Evolutionary conservation across 352 stramenopile species (phyloP), one percentile per base, ranked within the genome.

Genomic region (Phytopythium cucurbitacearum): DNA sequence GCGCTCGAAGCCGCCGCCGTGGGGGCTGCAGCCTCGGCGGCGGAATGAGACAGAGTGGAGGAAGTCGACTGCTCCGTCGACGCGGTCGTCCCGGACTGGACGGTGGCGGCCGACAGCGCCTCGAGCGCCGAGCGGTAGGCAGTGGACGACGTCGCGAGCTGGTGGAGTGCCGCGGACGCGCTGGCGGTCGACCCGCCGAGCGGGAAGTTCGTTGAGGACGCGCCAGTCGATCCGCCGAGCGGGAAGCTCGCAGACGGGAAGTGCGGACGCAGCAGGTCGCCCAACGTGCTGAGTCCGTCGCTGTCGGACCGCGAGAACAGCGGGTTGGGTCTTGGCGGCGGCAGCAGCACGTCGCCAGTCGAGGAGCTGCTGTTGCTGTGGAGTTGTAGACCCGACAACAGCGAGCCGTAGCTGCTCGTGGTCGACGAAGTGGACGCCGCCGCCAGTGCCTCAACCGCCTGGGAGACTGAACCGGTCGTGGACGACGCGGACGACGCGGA

Each of bases 261-360:
- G 34, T 69, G 73, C 28, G 73, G 59, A 9, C 61, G 56, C 55
- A 89, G 41, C 9, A 91, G 46, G 35, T 87, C 72, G n/a, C 71
- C 69, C 7, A 88, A 45, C 12, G 60, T 57, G 7, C 59, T 63
- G 33, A 69, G 59, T 8, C 71, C 71, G 47, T 87, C 75, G 37
- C 73, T 91, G 41, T 86, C 77, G 13, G 63, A 80, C 1, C 77
- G 66, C 13, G 62, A 57, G 54, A 91, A 86, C 32, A 88, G 59
- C 40, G 77, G 77, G 42, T 88, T 90, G 5, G 54, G 45, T 53
- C 53, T 47, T 3, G 70, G 70, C 40, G 74, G 63, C 6, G 55
- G 43, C 1, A 64, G 62, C 10, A 53, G 35, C n/a, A 66, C 1
- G n/a, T 57, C 59, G 16, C 37, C 47, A 44, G 39, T 41, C 35